A percentile compares a stretch with the other conserved stretches of the same genome.
Evolutionary conservation across 352 stramenopile species (phyloP).

Genomic region (Phytophthora capsici): DNA sequence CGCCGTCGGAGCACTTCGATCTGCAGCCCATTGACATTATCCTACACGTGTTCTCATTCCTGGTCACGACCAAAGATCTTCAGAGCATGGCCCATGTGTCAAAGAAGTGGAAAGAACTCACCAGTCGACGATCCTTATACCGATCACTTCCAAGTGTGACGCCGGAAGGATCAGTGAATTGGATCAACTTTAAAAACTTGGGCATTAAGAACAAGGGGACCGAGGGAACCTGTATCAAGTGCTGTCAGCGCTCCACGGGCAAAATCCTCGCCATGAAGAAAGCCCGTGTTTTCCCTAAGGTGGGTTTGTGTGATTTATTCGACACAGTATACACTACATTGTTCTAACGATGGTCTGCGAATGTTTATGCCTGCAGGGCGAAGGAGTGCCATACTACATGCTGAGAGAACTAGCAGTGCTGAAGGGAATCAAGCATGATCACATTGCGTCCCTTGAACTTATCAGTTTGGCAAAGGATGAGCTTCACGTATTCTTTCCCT

Average conservation of each 20-base stretch:
- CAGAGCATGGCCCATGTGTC: conserved; percentile 78
- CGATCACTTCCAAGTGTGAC: conserved; percentile 69
- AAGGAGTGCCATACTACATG: conserved; percentile 95
- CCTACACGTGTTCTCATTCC: conserved; percentile 87
- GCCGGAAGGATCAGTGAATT: conserved; percentile 82
- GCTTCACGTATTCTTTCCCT: conserved; percentile 92
- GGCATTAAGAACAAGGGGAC: conserved; percentile 92
- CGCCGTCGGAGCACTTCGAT: conserved; percentile 78
- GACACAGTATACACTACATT: background rate
- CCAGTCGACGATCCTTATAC: conserved; percentile 72
- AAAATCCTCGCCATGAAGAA: conserved; percentile 92
- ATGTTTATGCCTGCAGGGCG: conserved; percentile 51
- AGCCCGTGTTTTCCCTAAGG: conserved; percentile 86
- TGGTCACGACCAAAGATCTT: conserved; percentile 79
- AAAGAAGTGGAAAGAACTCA: conserved; percentile 82
- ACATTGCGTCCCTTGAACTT: conserved; percentile 90
- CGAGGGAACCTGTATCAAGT: conserved; percentile 89
- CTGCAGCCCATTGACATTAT: conserved; percentile 90
- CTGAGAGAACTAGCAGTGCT: conserved; percentile 89
- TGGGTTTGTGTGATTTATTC: conserved; percentile 19
- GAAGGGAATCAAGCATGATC: conserved; percentile 86
- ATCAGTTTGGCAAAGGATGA: conserved; percentile 89
- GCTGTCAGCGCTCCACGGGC: conserved; percentile 81
- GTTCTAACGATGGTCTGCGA: conserved; percentile 9
- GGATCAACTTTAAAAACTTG: conserved; percentile 89